These are phyloP conservation scores for Venturia pyrina DNA, from an alignment of 2,329 filamentous ascomycete genomes.

Conservation along the genomic window DNA sequence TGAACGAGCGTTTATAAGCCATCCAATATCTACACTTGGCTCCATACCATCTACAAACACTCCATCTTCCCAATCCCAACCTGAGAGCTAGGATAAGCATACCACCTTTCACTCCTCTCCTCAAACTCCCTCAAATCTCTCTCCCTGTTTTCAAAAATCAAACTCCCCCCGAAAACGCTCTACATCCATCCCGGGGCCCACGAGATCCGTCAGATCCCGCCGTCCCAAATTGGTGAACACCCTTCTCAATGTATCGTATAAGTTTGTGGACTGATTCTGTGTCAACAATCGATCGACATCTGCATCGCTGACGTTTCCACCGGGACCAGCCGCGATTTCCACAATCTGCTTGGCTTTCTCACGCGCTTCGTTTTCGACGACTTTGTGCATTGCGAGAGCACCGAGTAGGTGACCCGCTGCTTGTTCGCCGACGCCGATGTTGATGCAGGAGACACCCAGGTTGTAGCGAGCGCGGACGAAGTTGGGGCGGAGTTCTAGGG, in stretches of 20 bases:
- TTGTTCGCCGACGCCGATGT: slow-evolving; percentile 89
- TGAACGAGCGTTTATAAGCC: too few species aligned
- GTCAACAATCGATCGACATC: slow-evolving; percentile 79
- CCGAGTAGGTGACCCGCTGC: slow-evolving; percentile 88
- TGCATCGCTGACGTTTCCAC: slow-evolving; percentile 50
- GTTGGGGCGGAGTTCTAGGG: slow-evolving; percentile 80
- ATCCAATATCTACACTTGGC: too few species aligned
- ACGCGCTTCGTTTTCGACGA: slow-evolving; percentile 75
- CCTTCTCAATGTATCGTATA: slow-evolving; percentile 86
- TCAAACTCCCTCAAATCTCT: slow-evolving; percentile 1
- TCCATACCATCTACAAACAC: neutral
- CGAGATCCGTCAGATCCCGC: slow-evolving; percentile 76
- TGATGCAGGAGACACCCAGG: slow-evolving; percentile 91
- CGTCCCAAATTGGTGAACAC: slow-evolving; percentile 97
- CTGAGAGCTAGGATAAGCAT: slow-evolving; percentile 4
- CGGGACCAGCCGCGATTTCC: slow-evolving; percentile 41
- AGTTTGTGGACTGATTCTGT: slow-evolving; percentile 92
- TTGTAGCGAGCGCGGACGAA: slow-evolving; percentile 97
- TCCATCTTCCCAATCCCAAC: slow-evolving; percentile 1
- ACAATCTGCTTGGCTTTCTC: slow-evolving; percentile 78
- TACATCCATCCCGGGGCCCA: slow-evolving; percentile 82
- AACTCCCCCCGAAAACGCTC: slow-evolving; percentile 83
- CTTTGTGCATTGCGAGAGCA: slow-evolving; percentile 89
- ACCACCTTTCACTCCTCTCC: slow-evolving; percentile 8
- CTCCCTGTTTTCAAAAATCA: slow-evolving; percentile 52